A percentile compares a stretch with the other conserved stretches of the same genome.
Evolutionary conservation across 768 basidiomycete species (phyloP).

Genomic region (Tricholoma furcatifolium): DNA sequence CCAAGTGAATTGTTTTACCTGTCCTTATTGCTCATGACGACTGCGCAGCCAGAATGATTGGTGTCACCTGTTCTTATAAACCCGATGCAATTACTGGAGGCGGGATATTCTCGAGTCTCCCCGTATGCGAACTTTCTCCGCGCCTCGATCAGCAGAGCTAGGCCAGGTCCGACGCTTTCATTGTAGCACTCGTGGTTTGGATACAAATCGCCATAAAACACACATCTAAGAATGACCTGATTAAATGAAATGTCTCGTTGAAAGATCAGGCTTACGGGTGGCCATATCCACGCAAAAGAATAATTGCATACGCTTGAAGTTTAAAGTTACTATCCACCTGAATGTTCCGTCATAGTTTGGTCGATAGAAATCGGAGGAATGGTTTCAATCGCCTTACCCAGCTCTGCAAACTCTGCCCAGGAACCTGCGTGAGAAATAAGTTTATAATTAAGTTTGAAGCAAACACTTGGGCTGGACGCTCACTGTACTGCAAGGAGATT

Average conservation of each 20-base stretch:
- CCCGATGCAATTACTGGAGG: slow-evolving; percentile 64
- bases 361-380: neutral
- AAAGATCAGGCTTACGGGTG: slow-evolving; percentile 58
- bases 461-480: slow-evolving; percentile 10
- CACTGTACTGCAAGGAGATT: slow-evolving; percentile 54
- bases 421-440: slow-evolving; percentile 32
- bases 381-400: slow-evolving; percentile 52
- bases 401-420: slow-evolving; percentile 77
- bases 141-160: slow-evolving; percentile 54
- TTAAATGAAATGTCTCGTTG: neutral
- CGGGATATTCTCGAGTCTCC: slow-evolving; percentile 55
- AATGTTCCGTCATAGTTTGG: neutral
- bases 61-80: slow-evolving; percentile 68
- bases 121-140: slow-evolving; percentile 74
- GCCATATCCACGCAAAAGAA: slow-evolving; percentile 67
- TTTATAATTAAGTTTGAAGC: neutral
- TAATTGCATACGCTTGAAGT: slow-evolving; percentile 78
- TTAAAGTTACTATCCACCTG: slow-evolving; percentile 76
- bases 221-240: slow-evolving; percentile 49
- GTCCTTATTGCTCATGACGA: slow-evolving; percentile 65
- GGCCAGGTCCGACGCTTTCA: slow-evolving; percentile 44
- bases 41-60: slow-evolving; percentile 60
- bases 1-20: slow-evolving; percentile 25
- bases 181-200: slow-evolving; percentile 69
- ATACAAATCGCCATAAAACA: slow-evolving; percentile 87